These are phyloP conservation scores for Escallonia herrerae DNA, from an alignment of 129 eudicot genomes.

Conservation along the genomic window DNA sequence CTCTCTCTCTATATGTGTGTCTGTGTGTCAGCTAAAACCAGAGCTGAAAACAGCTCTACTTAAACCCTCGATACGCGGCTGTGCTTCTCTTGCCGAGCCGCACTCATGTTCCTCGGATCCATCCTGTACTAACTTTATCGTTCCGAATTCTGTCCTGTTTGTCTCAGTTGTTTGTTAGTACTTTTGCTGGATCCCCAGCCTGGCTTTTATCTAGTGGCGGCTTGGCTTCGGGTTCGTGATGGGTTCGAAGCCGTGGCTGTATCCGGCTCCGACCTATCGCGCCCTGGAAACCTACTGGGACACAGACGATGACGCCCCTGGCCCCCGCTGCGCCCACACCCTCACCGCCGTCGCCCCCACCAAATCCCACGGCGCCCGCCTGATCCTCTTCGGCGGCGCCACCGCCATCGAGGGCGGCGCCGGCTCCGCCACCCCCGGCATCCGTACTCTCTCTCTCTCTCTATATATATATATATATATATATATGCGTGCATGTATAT, in stretches of 20 bases:
- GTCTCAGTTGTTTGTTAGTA: too few relatives aligned
- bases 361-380: conserved; percentile 76
- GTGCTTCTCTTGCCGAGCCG: too few relatives aligned
- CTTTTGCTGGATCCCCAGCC: too few relatives aligned
- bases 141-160: too few relatives aligned
- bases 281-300: conserved; percentile 56
- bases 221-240: conserved; percentile 10
- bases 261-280: conserved; percentile 75
- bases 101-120: too few relatives aligned
- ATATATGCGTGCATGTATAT: not conserved
- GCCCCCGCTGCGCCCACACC: conserved; percentile 86
- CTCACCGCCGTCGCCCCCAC: conserved; percentile 85
- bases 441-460: conserved; percentile 32
- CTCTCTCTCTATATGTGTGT: not conserved
- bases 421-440: conserved; percentile 46
- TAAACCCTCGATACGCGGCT: not conserved
- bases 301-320: conserved; percentile 79
- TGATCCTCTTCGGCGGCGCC: conserved; percentile 92
- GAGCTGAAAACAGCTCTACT: not conserved
- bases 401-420: conserved; percentile 82
- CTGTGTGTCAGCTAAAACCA: conserved; percentile 2
- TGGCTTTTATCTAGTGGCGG: too few relatives aligned
- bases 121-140: too few relatives aligned
- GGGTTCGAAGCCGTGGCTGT: conserved; percentile 79
- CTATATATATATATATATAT: not conserved